A percentile compares a stretch with the other conserved stretches of the same genome.
These are phyloP conservation scores for Arabis hirsuta DNA, from an alignment of 345 rosid species.

Conservation along the genomic window DNA sequence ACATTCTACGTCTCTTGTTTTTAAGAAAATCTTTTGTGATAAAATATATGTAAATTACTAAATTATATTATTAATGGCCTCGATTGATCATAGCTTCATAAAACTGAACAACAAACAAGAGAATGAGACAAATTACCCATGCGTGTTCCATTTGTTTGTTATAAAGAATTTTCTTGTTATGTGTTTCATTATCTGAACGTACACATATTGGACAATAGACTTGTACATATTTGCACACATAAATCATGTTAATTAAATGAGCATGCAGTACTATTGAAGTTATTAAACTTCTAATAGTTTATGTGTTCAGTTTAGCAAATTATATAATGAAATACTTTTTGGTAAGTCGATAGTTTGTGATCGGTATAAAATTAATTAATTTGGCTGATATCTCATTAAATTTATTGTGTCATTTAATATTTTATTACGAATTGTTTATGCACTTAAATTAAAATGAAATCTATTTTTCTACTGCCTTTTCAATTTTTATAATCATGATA, in stretches of 20 bases:
- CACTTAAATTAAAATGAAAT: not conserved
- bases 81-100: slow-evolving; percentile 11
- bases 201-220: slow-evolving; percentile 5
- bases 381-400: not conserved
- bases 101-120: slow-evolving; percentile 35
- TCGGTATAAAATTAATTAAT: not conserved
- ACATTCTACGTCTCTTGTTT: slow-evolving; percentile 27
- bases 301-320: not conserved
- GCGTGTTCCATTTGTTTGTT: slow-evolving; percentile 35
- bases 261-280: not conserved
- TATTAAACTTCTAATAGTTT: not conserved
- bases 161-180: not conserved
- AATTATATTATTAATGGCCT: slow-evolving; percentile 19
- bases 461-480: not conserved
- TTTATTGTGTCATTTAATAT: not conserved
- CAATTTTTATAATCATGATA: not conserved
- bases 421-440: not conserved
- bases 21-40: not conserved
- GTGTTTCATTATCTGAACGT: slow-evolving; percentile 2
- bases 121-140: slow-evolving; percentile 29
- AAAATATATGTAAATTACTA: not conserved
- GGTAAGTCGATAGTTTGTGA: not conserved
- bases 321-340: not conserved
- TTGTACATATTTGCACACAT: not conserved
- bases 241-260: not conserved